Conservation (phyloP, 192 early-diverging fungal species). For the Irineochytrium annulatum region DNA sequence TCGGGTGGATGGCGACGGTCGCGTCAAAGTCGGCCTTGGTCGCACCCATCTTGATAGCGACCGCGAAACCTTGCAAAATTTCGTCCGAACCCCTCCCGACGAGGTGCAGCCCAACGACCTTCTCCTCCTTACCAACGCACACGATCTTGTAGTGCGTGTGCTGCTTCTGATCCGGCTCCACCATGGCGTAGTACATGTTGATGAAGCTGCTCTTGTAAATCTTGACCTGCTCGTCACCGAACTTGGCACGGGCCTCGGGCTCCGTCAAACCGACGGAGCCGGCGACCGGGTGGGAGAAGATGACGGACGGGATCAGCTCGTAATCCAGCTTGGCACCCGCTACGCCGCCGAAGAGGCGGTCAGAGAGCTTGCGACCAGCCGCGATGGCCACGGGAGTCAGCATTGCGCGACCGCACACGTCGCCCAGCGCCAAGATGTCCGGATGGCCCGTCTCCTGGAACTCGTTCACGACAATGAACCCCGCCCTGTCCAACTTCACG, state of each 20-base stretch:
- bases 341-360: constrained; percentile 84
- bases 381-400: constrained; percentile 97
- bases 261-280: constrained; percentile 91
- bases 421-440: constrained; percentile 86
- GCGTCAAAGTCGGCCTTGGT: constrained; percentile 95
- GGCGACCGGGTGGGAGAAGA: constrained; percentile 86
- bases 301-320: constrained; percentile 89
- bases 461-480: constrained; percentile 78
- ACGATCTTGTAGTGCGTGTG: constrained; percentile 91
- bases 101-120: constrained; percentile 93
- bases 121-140: constrained; percentile 82
- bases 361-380: constrained; percentile 82
- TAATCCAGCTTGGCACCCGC: constrained; percentile 82
- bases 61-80: constrained; percentile 90
- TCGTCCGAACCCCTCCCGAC: constrained; percentile 83
- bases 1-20: constrained; percentile 96
- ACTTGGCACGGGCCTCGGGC: constrained; percentile 67
- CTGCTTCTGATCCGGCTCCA: constrained; percentile 65
- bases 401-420: constrained; percentile 86
- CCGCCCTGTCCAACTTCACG: constrained; percentile 59
- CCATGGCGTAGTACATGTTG: constrained; percentile 78
- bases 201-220: constrained; percentile 83
- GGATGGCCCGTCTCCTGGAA: constrained; percentile 74
- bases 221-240: constrained; percentile 78
- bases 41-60: constrained; percentile 98